Evolutionary conservation across 2,329 filamentous ascomycete genomes (phyloP), one percentile per base, ranked within the genome.

Genomic region (Lanzia echinophila): DNA sequence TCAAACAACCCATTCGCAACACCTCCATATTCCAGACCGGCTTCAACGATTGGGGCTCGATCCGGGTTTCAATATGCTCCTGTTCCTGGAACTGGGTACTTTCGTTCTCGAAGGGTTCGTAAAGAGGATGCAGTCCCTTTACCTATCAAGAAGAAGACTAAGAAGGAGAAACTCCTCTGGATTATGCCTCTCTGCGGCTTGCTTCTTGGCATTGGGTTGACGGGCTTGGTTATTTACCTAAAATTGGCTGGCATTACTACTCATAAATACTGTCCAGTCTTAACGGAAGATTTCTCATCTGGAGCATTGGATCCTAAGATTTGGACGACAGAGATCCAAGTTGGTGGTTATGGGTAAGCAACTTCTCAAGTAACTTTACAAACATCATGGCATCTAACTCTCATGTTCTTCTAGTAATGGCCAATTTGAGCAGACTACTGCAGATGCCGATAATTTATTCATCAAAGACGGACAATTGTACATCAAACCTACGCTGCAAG

Each of bases 151-250:
- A 83, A 83, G 67, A 81, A 75, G 53, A 83, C 90, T 58, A 83
- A 84, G 12, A 85, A 82, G 68, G 86, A 90, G 75, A 90, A 88
- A 70, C 91, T 87, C 86, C 81, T 88, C 12, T 88, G 83, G 3
- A 88, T 91, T 58, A 77, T 92, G 48, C 88, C 88, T 2, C 65
- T 89, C 34, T 65, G 88, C 13, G 87, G 87, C 44, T 79, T 91
- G 43, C 47, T 84, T 5, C 60, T 90, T 22, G 88, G 88, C n/a
- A 66, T 91, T 22, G 77, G 68, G 1, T 71, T 90, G 24, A 79
- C 84, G 0, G 87, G 76, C 1, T 78, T 90, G 60, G 70, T 92
- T 28, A 75, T 92, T 50, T 92, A 82, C 76, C 83, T 90, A 58
- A 87, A 88, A 3, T 68, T 90, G 44, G 72, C 73, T 48, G 83